Evolutionary conservation across 169 alveolate genomes (phyloP), one percentile per base, ranked within the genome.

Genomic region (Plasmodium malariae): DNA sequence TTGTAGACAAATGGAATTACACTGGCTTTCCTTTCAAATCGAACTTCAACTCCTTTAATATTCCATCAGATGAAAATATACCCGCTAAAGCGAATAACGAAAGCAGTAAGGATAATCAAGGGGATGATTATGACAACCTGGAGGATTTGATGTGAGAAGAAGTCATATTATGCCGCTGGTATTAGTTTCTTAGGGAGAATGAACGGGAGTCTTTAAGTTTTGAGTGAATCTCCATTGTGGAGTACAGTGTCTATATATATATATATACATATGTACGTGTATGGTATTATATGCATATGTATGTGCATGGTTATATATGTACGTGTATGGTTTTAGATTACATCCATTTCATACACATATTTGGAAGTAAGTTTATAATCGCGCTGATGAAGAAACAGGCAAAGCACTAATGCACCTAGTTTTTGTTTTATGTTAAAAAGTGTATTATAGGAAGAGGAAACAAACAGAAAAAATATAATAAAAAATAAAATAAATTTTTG

Each of bases 51-150:
- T 3, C 54, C 3, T 70, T 70, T 48, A 73, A 19, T 34, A 3
- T 73, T 14, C 60, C 72, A 0, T 45, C 32, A 0, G 55, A 43
- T n/a, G 87, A 73, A 55, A 40, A 59, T 30, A 24, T 19, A 26
- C 49, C 69, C 7, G n/a, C 28, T 12, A 73, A 73, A 28, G n/a
- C 21, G 1, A 48, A 21, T 55, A 45, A n/a, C n/a, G 37, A 48
- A 37, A 76, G 17, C 30, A 55, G n/a, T 12, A 62, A 60, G 26
- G 71, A 55, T 5, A 14, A 26, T 24, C 45, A 62, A 54, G 89
- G 28, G 14, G 89, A 55, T 9, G 89, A 76, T 21, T 76, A 62
- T 26, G 89, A 62, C 37, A 76, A 76, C 24, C 43, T 76, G 37
- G 89, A 76, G 28, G 89, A 76, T 6, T 40, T 76, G 14, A 76